These are phyloP conservation scores for Rhodotorula diobovata DNA, from an alignment of 768 basidiomycete species.

Conservation along the genomic window DNA sequence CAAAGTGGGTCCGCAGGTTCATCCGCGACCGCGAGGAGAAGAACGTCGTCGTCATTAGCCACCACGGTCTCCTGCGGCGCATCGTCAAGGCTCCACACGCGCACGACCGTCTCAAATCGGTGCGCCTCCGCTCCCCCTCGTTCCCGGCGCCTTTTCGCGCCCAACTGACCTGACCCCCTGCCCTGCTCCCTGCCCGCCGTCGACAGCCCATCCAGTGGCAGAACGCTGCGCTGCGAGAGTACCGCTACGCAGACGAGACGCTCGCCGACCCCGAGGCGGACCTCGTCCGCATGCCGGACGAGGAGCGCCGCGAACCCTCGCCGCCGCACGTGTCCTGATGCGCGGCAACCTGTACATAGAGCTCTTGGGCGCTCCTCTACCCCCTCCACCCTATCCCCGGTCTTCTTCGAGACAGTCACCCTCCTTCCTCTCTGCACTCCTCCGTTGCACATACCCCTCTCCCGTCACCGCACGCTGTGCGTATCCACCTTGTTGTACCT, in stretches of 20 bases:
- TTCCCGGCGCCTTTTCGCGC: background rate
- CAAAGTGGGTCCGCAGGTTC: constrained; percentile 25
- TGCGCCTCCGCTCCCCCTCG: background rate
- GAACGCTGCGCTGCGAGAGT: constrained; percentile 31
- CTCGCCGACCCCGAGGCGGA: constrained; percentile 28
- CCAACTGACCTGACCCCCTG: background rate
- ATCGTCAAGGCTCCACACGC: constrained; percentile 34
- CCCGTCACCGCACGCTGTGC: too few relatives aligned
- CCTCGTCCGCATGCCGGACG: constrained; percentile 16
- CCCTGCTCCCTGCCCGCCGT: background rate
- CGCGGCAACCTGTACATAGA: too few relatives aligned
- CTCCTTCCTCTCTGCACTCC: background rate
- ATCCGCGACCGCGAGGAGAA: constrained; percentile 10
- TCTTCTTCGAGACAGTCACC: background rate
- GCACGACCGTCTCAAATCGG: constrained; percentile 18
- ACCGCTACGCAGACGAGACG: constrained; percentile 22
- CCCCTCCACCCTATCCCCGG: too few relatives aligned
- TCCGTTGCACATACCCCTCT: too few relatives aligned
- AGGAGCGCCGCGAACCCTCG: background rate
- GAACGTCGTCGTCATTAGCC: constrained; percentile 25
- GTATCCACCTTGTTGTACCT: too few relatives aligned
- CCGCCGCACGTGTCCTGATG: background rate
- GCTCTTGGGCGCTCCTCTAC: too few relatives aligned
- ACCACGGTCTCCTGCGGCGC: constrained; percentile 29
- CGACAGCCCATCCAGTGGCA: constrained; percentile 28